These are phyloP conservation scores for Salix suchowensis DNA, from an alignment of 345 rosid genomes.

Conservation along the genomic window DNA sequence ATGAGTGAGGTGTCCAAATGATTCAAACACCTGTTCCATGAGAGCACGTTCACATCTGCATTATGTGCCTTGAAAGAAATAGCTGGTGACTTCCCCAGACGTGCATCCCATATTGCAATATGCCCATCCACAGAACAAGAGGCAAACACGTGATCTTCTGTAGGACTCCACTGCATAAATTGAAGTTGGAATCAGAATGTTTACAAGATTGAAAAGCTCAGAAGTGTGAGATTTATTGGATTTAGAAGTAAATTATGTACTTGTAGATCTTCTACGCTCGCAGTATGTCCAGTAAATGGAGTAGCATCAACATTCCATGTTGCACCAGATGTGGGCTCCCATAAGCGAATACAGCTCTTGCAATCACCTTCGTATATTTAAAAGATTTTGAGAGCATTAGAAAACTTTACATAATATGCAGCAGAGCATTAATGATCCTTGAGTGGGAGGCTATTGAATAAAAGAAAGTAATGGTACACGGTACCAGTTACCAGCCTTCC, in stretches of 20 bases:
- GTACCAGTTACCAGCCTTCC: conserved; percentile 91
- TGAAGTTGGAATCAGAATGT: conserved; percentile 9
- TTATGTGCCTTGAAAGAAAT: conserved; percentile 76
- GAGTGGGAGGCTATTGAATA: not conserved
- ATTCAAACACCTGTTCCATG: conserved; percentile 84
- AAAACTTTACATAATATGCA: not conserved
- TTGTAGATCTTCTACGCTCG: conserved; percentile 91
- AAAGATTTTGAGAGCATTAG: conserved; percentile 3
- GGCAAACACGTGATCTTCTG: conserved; percentile 71
- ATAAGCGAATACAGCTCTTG: conserved; percentile 70
- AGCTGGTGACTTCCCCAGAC: conserved; percentile 60
- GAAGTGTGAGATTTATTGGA: not conserved
- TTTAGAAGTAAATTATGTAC: conserved; percentile 25
- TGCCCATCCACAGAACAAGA: conserved; percentile 82
- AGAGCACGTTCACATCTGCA: conserved; percentile 91
- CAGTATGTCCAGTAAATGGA: conserved; percentile 73
- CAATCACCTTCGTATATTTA: conserved; percentile 60
- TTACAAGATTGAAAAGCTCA: not conserved
- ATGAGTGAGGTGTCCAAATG: not conserved
- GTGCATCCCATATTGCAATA: conserved; percentile 87
- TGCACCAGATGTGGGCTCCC: conserved; percentile 80
- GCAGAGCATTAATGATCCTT: not conserved
- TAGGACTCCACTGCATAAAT: conserved; percentile 87
- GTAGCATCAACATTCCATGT: conserved; percentile 75
- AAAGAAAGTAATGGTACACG: not conserved